These are phyloP conservation scores for Peronospora farinosa DNA, from an alignment of 352 stramenopile genomes.

Conservation along the genomic window DNA sequence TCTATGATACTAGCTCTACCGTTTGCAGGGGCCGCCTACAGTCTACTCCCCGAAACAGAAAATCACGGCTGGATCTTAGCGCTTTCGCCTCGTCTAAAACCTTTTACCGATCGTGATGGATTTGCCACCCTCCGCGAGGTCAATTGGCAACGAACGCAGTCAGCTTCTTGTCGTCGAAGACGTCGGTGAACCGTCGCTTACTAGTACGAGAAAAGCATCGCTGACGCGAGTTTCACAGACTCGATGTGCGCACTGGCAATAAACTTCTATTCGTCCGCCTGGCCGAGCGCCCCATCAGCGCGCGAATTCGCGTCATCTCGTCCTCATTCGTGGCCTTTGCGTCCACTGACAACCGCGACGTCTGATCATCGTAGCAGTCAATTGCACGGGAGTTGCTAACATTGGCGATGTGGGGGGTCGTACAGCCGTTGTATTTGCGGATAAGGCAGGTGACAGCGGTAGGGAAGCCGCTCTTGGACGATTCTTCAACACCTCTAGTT, in stretches of 20 bases:
- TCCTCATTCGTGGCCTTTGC: constrained; percentile 75
- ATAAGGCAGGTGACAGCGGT: constrained; percentile 75
- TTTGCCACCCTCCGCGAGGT: constrained; percentile 39
- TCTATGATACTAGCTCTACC: constrained; percentile 32
- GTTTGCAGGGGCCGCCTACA: constrained; percentile 3
- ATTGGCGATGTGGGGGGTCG: constrained; percentile 70
- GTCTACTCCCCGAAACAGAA: constrained; percentile 51
- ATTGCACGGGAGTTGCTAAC: constrained; percentile 74
- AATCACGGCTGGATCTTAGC: constrained; percentile 56
- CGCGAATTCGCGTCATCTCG: constrained; percentile 67
- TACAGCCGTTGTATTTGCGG: constrained; percentile 46
- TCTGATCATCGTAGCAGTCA: constrained; percentile 44
- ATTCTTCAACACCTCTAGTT: constrained; percentile 64
- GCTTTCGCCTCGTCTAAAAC: constrained; percentile 64
- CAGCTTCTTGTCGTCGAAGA: constrained; percentile 66
- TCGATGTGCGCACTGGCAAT: constrained; percentile 59
- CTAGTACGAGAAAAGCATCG: constrained; percentile 68
- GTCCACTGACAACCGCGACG: constrained; percentile 59
- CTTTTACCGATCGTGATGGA: constrained; percentile 53
- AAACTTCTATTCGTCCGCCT: constrained; percentile 77
- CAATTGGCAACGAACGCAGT: constrained; percentile 52
- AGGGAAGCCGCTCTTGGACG: constrained; percentile 52
- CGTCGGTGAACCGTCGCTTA: constrained; percentile 74
- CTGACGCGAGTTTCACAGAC: constrained; percentile 43
- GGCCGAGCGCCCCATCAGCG: constrained; percentile 62